Conservation (phyloP, 2,329 filamentous ascomycete species). For the Xylariaceae sp. region DNA sequence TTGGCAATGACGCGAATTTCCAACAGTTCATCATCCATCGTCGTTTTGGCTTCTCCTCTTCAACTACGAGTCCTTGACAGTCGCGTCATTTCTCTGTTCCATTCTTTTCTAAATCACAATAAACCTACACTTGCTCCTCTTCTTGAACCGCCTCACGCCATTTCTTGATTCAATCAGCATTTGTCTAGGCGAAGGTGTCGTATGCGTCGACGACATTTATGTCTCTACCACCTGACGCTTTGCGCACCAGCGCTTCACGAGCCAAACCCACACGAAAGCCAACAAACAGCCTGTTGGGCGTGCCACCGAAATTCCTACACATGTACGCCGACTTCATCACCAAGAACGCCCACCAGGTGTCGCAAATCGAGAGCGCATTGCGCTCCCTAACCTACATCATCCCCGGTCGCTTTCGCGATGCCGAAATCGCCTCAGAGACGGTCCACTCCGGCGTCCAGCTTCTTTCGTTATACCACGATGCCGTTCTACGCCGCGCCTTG, state of each 20-base stretch:
- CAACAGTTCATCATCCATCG: too few species aligned
- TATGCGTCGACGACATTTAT: constrained; percentile 8
- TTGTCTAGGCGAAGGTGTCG: background rate
- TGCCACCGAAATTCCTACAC: constrained; percentile 62
- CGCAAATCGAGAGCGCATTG: constrained; percentile 90
- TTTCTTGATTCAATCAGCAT: too few species aligned
- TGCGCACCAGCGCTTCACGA: constrained; percentile 20
- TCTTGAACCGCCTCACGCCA: too few species aligned
- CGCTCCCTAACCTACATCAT: constrained; percentile 95
- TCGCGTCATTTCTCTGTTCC: too few species aligned
- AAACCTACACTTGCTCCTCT: too few species aligned
- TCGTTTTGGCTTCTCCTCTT: too few species aligned
- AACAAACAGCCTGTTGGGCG: constrained; percentile 46
- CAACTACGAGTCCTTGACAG: too few species aligned
- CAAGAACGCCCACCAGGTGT: constrained; percentile 89
- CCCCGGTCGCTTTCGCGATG: constrained; percentile 84
- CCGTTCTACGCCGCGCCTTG: constrained; percentile 66
- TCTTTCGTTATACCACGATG: constrained; percentile 89
- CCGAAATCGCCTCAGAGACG: constrained; percentile 91
- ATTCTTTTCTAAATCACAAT: too few species aligned
- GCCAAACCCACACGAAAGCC: constrained; percentile 23
- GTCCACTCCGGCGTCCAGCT: constrained; percentile 86
- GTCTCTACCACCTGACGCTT: constrained; percentile 20
- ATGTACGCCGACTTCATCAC: constrained; percentile 88
- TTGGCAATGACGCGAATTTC: too few species aligned